Evolutionary conservation across 495 filamentous ascomycete genomes (phyloP), one percentile per base, ranked within the genome.

Genomic region (Xylaria acuta): DNA sequence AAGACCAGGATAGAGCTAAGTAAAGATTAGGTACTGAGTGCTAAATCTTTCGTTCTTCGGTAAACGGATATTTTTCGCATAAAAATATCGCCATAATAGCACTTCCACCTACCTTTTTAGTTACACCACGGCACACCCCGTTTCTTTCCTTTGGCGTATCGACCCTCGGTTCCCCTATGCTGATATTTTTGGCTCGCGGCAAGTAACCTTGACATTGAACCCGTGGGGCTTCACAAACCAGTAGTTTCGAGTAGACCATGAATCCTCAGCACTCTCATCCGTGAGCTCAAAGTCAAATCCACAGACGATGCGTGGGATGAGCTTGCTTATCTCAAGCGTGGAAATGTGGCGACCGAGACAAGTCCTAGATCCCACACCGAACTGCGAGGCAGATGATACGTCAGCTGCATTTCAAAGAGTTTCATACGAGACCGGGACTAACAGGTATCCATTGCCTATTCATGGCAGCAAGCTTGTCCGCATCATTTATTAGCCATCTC

Each of bases 341-440:
- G 84, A 85, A 43, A 92, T 86, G 75, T 92, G 90, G 69, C 87
- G 87, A 22, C 90, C 90, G 76, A 93, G 88, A 76, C 91, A 92
- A n/a, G 86, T 86, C 27, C 91, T 78, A 5, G 82, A 83, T 51
- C 90, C 91, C 1, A 84, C 83, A 12, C 91, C 89, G 80, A 93
- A 93, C 72, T 82, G 72, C 22, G 22, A 40, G 27, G 18, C 1
- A 27, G 25, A 45, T 18, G 16, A 2, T 34, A 25, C 36, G 18
- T 56, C 18, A 68, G 47, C 40, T 36, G 6, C 12, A 41, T 60
- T 11, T 51, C 49, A 1, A 11, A 27, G 34, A 11, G 14, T 25
- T 25, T 60, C 9, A 36, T 34, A 16, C 14, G 36, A 62, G 40
- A 20, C 1, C 4, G n/a, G 40, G 14, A 73, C 75, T 64, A 38